A percentile compares a stretch with the other conserved stretches of the same genome.
Conservation (phyloP, 176 grass and related monocot genomes). For the Rhipidocladum racemiflorum region DNA sequence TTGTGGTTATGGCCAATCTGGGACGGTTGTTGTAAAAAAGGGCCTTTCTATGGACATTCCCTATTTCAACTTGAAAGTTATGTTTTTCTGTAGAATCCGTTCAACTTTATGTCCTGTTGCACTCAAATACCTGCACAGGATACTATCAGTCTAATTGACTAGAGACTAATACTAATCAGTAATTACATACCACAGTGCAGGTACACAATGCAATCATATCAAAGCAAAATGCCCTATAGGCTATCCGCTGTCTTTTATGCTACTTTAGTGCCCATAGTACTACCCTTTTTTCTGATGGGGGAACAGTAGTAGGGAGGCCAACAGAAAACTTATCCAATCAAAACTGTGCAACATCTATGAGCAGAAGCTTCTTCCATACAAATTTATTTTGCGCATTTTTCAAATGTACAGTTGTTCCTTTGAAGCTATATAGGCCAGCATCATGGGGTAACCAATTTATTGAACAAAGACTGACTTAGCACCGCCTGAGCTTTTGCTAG, state of each 20-base stretch:
- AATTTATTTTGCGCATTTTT: neutral
- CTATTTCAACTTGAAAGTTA: neutral
- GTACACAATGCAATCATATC: neutral
- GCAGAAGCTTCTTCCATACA: neutral
- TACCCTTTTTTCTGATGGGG: neutral
- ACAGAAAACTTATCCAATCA: neutral
- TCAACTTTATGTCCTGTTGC: neutral
- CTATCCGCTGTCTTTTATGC: neutral
- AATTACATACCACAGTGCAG: neutral
- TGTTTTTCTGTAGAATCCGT: neutral
- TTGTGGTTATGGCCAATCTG: neutral
- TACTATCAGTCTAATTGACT: neutral
- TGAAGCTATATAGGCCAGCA: neutral
- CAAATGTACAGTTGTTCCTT: neutral
- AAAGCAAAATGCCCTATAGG: conserved; percentile 10
- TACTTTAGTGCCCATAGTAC: neutral
- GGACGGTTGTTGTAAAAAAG: neutral
- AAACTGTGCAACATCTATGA: neutral
- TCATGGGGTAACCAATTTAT: neutral
- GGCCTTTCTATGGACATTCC: neutral
- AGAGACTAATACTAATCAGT: neutral
- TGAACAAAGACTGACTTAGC: neutral
- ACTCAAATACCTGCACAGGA: conserved; percentile 4
- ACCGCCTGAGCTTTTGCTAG: conserved; percentile 2
- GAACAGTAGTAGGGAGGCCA: neutral